A percentile compares a stretch with the other conserved stretches of the same genome.
These are phyloP conservation scores for Elaphomyces granulatus DNA, from an alignment of 495 filamentous ascomycete species.

Conservation along the genomic window DNA sequence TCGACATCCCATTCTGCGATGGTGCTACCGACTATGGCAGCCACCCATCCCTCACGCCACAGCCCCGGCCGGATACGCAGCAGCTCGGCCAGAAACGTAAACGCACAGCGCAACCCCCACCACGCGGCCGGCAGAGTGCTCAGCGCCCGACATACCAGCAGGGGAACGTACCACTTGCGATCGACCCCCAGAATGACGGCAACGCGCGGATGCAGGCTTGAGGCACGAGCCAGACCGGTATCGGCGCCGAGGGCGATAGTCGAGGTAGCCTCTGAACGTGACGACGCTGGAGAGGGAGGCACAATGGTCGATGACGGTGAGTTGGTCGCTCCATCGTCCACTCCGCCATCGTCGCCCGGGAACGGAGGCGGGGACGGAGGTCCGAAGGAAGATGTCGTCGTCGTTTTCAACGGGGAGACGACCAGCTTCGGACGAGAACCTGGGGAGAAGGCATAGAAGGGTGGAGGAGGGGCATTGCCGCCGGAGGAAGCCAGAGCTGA, in stretches of 20 bases:
- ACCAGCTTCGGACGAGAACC: constrained; percentile 13
- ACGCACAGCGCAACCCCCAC: constrained; percentile 48
- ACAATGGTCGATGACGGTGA: constrained; percentile 13
- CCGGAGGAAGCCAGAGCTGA: constrained; percentile 5
- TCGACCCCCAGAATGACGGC: constrained; percentile 51
- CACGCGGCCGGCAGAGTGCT: constrained; percentile 44
- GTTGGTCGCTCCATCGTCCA: constrained; percentile 23
- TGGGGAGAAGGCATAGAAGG: not conserved
- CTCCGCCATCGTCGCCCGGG: constrained; percentile 2
- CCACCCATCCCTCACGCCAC: constrained; percentile 32
- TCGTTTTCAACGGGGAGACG: constrained; percentile 4
- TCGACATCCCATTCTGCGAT: constrained; percentile 38
- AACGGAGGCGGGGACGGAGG: constrained; percentile 8
- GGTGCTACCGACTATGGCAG: constrained; percentile 32
- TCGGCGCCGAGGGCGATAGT: not conserved
- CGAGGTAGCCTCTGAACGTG: constrained; percentile 2
- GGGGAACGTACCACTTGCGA: constrained; percentile 45
- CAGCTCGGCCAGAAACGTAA: constrained; percentile 44
- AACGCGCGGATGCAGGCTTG: constrained; percentile 44
- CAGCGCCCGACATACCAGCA: constrained; percentile 46
- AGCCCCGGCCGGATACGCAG: constrained; percentile 33
- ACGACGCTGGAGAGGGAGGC: constrained; percentile 25
- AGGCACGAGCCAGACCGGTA: constrained; percentile 12
- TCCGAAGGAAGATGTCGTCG: constrained; percentile 1
- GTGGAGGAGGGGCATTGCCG: constrained; percentile 5